Percentiles rank a stretch among this genome's conserved stretches.
Conservation (phyloP, 176 grass and related monocot species). For the Guadua angustifolia region DNA sequence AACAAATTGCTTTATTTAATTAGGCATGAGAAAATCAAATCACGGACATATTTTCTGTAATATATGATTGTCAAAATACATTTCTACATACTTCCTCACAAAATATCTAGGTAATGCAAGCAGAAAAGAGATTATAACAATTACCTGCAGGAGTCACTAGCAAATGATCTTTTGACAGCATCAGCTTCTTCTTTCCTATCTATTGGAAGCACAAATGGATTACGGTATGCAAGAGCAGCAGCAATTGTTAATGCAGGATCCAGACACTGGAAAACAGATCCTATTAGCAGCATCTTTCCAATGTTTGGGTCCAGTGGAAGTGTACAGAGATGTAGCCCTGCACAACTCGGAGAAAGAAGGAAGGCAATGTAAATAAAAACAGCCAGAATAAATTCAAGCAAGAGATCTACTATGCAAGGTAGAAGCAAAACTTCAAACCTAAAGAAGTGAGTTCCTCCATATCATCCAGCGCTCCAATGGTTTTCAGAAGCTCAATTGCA, state of each 20-base stretch:
- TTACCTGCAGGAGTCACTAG: slow-evolving; percentile 86
- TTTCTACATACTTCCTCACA: no score
- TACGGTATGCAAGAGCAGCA: slow-evolving; percentile 78
- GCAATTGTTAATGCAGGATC: slow-evolving; percentile 92
- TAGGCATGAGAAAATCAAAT: slow-evolving; percentile 13
- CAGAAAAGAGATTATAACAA: slow-evolving; percentile 37
- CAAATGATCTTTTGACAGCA: slow-evolving; percentile 93
- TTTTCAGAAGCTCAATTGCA: slow-evolving; percentile 91
- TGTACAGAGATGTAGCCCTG: slow-evolving; percentile 83
- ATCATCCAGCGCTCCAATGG: slow-evolving; percentile 85
- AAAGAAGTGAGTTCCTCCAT: slow-evolving; percentile 86
- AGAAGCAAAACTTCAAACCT: slow-evolving; percentile 52
- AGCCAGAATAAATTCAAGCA: neutral
- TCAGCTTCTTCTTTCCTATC: slow-evolving; percentile 95
- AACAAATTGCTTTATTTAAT: neutral
- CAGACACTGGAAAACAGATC: slow-evolving; percentile 90
- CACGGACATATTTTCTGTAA: neutral
- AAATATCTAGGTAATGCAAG: slow-evolving; percentile 33
- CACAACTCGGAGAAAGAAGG: slow-evolving; percentile 36
- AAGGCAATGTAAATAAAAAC: slow-evolving; percentile 3
- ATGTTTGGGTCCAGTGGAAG: slow-evolving; percentile 94
- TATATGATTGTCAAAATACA: neutral
- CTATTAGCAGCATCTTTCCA: slow-evolving; percentile 95
- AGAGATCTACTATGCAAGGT: neutral
- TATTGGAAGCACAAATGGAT: slow-evolving; percentile 95